Percentiles rank a stretch among this genome's conserved stretches.
phyloP scores from a whole-genome alignment of 2,329 filamentous ascomycete genomes.

The Colletotrichum sp. region DNA sequence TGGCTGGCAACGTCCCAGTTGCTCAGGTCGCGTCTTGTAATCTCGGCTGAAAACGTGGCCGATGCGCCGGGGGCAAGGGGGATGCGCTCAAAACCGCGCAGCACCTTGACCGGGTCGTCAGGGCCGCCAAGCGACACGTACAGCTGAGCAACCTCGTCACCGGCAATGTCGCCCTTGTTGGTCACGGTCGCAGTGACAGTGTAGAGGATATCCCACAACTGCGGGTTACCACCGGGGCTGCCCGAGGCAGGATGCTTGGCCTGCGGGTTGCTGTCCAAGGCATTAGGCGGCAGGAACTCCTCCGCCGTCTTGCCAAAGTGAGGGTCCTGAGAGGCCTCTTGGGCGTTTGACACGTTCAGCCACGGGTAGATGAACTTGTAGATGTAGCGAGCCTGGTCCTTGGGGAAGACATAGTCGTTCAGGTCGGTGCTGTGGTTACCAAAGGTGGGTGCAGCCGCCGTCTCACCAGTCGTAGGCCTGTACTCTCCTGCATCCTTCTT shows the following conservation, averaged over 20 bases:
- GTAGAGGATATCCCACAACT: conserved; percentile 73
- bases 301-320: conserved; percentile 64
- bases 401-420: conserved; percentile 72
- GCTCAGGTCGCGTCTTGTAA: conserved; percentile 82
- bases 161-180: conserved; percentile 70
- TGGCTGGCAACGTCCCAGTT: conserved; percentile 85
- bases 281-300: conserved; percentile 65
- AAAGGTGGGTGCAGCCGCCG: conserved; percentile 66
- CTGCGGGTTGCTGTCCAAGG: conserved; percentile 62
- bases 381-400: conserved; percentile 53
- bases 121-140: conserved; percentile 84
- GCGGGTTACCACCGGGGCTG: conserved; percentile 67
- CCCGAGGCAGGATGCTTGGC: conserved; percentile 55
- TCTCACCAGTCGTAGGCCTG: conserved; percentile 64
- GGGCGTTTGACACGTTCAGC: conserved; percentile 66
- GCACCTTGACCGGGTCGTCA: conserved; percentile 67
- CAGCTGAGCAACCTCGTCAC: conserved; percentile 77
- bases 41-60: conserved; percentile 67
- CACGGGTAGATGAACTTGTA: conserved; percentile 73
- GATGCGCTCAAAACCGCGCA: conserved; percentile 84
- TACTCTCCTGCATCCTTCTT: conserved; percentile 58
- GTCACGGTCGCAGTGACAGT: conserved; percentile 70
- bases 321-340: conserved; percentile 61
- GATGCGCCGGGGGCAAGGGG: conserved; percentile 73
- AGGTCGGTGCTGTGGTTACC: conserved; percentile 68